Conservation (phyloP, 1,139 yeast genomes). For the Hansenula anomala region DNA sequence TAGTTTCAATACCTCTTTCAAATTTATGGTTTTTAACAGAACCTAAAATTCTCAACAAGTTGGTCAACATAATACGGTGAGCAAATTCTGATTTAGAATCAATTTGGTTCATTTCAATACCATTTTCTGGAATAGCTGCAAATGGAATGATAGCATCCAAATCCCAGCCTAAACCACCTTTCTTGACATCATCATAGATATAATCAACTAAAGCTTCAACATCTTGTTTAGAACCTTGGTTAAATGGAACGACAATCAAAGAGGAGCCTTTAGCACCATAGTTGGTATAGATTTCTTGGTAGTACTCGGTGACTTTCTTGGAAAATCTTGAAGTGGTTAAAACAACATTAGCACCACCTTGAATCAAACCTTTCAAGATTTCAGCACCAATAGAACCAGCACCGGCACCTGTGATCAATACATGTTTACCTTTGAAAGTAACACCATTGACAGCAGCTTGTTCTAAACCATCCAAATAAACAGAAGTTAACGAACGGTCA, state of each 20-base stretch:
- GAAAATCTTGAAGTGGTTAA: slow-evolving; percentile 96
- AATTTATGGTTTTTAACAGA: slow-evolving; percentile 81
- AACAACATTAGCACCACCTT: slow-evolving; percentile 97
- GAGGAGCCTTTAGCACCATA: slow-evolving; percentile 91
- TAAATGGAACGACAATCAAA: slow-evolving; percentile 94
- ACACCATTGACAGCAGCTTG: slow-evolving; percentile 90
- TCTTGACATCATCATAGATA: slow-evolving; percentile 76
- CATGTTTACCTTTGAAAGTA: slow-evolving; percentile 83
- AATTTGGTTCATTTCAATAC: slow-evolving; percentile 87
- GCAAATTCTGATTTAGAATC: slow-evolving; percentile 97
- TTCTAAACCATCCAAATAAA: slow-evolving; percentile 86
- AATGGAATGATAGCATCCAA: slow-evolving; percentile 94
- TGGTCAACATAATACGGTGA: slow-evolving; percentile 97
- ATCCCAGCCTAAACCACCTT: slow-evolving; percentile 97
- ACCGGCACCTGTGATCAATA: slow-evolving; percentile 96
- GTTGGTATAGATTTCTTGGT: slow-evolving; percentile 89
- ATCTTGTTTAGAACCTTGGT: slow-evolving; percentile 95
- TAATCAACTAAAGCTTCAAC: slow-evolving; percentile 80
- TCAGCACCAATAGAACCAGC: slow-evolving; percentile 99
- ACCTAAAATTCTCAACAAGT: slow-evolving; percentile 88
- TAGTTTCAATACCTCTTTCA: slow-evolving; percentile 71
- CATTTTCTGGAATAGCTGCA: slow-evolving; percentile 98
- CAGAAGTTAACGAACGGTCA: slow-evolving; percentile 71
- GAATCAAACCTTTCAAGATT: slow-evolving; percentile 85
- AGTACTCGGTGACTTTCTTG: slow-evolving; percentile 90